Evolutionary conservation across 1,139 yeast species (phyloP), one percentile per base, ranked within the genome.

Genomic region (Saccharomycopsis hybrid): DNA sequence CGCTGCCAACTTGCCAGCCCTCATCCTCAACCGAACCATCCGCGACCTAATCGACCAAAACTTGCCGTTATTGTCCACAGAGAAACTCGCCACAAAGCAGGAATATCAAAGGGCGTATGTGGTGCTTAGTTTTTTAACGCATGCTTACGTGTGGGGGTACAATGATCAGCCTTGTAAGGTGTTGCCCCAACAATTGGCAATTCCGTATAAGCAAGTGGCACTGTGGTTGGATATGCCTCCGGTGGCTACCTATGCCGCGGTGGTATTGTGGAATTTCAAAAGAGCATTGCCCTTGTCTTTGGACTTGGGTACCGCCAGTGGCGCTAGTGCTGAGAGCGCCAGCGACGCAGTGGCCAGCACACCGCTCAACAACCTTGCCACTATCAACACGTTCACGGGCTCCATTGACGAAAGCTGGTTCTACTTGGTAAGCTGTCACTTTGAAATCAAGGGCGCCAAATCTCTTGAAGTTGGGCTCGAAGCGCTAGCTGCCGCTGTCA

Each of bases 371-470:
- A 83, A 85, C 60, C 70, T 90, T 52, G 84, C 92, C 49, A 84
- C 95, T 1, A 76, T 86, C 52, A 79, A 78, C 63, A 89, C 97
- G 0, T 90, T 83, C 62, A 88, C 97, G 0, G 97, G 97, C 0
- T 78, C 90, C 2, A 78, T 83, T 43, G 97, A 90, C 64, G 97
- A 90, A 65, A 78, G 87, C 57, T 90, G 97, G 97, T 90, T 90
- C 64, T 90, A 87, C 63, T 71, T 89, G 55, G 92, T 89, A 13
- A 83, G 94, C 60, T 92, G 89, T 1, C 87, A 80, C 56, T 86
- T 90, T 61, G 97, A 90, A 66, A 75, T 80, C 58, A 79, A 77
- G 55, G 96, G 96, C 36, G 89, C 94, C 0, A 74, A 78, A 30
- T 76, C 84, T 54, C 65, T 85, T 46, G 69, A 70, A 1, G 67